Percentiles rank a stretch among this genome's conserved stretches.
Evolutionary conservation across 176 grass and related monocot species (phyloP).

Genomic region (Bonia amplexicaulis): DNA sequence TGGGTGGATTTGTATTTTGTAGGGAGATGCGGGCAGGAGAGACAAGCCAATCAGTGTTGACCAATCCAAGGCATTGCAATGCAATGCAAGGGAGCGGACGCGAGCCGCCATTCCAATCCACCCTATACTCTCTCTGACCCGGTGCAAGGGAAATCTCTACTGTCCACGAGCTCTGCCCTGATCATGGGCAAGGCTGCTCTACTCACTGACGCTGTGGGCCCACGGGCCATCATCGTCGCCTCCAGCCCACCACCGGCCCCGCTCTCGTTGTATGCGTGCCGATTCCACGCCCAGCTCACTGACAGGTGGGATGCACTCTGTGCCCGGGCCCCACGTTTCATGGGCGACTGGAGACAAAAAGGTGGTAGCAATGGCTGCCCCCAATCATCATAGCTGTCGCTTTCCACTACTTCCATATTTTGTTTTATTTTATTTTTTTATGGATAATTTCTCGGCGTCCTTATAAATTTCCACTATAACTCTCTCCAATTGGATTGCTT

Average conservation of each 20-base stretch:
- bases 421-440: neutral
- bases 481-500: neutral
- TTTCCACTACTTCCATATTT: neutral
- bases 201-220: neutral
- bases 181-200: too few relatives aligned
- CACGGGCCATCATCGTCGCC: neutral
- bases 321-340: neutral
- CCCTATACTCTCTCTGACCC: neutral
- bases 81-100: neutral
- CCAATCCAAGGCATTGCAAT: too few relatives aligned
- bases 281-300: neutral
- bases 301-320: neutral
- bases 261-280: too few relatives aligned
- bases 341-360: accelerated
- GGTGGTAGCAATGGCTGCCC: neutral
- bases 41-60: neutral
- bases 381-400: constrained; percentile 30
- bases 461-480: neutral
- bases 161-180: too few relatives aligned
- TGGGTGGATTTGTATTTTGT: too few relatives aligned
- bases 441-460: neutral
- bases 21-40: neutral
- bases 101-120: constrained; percentile 12
- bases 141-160: too few relatives aligned
- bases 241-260: too few relatives aligned